Evolutionary conservation across 148 eudicot genomes (phyloP).

Genomic region (Rhododendron kiyosumense): DNA sequence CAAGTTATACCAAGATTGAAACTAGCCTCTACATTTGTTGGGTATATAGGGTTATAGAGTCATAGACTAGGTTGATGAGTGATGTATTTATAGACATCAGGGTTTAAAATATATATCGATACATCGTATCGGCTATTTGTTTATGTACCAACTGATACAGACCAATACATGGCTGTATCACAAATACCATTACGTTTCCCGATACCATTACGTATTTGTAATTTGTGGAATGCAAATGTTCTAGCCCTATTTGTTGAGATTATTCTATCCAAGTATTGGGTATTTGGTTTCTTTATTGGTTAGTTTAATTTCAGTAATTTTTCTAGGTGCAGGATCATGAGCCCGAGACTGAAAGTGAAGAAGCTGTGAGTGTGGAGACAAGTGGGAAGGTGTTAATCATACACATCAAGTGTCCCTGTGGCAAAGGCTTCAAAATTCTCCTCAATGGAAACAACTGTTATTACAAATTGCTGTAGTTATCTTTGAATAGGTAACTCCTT

Average conservation of each 20-base stretch:
- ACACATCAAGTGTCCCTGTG: conserved; percentile 17
- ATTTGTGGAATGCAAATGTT: not conserved
- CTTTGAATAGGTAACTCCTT: not conserved
- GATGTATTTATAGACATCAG: no score
- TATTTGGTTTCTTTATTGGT: not conserved
- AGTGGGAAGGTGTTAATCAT: conserved; percentile 5
- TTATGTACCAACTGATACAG: no score
- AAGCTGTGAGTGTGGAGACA: conserved; percentile 21
- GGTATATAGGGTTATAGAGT: no score
- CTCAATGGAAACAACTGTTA: conserved; percentile 12
- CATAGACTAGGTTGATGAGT: no score
- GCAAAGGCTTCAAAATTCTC: conserved; percentile 8
- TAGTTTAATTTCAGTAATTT: not conserved
- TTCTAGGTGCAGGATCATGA: not conserved
- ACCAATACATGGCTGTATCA: no score
- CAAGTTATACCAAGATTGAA: not conserved
- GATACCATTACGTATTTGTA: not conserved
- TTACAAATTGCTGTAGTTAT: conserved; percentile 12
- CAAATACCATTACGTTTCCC: no score
- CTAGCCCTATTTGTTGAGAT: not conserved
- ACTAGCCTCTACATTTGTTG: no score
- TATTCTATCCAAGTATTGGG: not conserved
- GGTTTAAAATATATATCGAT: no score
- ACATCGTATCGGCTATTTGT: no score
- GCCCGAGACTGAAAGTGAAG: not conserved